Conservation (phyloP, 2,329 filamentous ascomycete genomes). For the Ceratocystis cubensis region DNA sequence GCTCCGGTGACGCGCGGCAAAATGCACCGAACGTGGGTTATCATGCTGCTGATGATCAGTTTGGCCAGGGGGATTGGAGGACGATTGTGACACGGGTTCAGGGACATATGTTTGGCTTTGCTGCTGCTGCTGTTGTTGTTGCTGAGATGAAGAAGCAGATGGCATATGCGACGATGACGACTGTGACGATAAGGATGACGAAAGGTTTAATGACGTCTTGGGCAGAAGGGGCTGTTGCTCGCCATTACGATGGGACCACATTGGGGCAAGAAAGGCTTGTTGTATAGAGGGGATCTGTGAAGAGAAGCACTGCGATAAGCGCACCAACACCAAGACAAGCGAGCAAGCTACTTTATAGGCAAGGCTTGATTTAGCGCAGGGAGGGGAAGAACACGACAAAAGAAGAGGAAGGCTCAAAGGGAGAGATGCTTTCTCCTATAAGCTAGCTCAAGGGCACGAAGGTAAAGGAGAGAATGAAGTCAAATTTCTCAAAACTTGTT, state of each 20-base stretch:
- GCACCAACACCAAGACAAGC: neutral
- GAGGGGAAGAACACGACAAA: neutral
- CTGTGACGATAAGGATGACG: neutral
- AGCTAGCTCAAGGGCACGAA: neutral
- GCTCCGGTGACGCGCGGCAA: constrained; percentile 8
- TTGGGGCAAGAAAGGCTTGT: neutral
- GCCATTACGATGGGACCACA: neutral
- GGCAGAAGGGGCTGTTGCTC: constrained; percentile 12
- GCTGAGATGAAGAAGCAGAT: neutral
- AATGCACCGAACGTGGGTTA: constrained; percentile 1
- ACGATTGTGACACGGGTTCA: neutral
- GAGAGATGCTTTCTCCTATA: neutral
- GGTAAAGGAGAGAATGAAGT: neutral
- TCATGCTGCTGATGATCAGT: neutral
- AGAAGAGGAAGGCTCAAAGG: neutral
- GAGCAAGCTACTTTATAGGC: neutral
- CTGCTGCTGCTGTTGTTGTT: neutral
- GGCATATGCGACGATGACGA: neutral
- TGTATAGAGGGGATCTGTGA: neutral
- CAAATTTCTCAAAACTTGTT: neutral
- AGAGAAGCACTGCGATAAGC: neutral
- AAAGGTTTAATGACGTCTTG: neutral
- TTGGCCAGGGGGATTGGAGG: neutral
- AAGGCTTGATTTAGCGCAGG: neutral
- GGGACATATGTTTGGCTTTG: neutral